phyloP scores from a whole-genome alignment of 257 asterid species.

The Ehretia macrophylla region DNA sequence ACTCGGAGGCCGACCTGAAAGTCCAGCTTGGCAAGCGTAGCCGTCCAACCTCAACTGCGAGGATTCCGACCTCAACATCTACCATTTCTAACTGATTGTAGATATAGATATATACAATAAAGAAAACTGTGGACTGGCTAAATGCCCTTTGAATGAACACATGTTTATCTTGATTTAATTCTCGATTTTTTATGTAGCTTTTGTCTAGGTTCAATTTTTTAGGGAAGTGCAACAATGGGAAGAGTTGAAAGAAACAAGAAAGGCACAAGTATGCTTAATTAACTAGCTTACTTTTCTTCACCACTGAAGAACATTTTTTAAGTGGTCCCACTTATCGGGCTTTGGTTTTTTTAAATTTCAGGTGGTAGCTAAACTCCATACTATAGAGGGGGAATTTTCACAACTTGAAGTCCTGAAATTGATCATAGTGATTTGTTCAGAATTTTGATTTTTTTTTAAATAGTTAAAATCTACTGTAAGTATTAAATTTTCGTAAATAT shows the following conservation, averaged over 20 bases:
- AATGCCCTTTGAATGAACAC: background rate
- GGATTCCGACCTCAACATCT: too few species aligned
- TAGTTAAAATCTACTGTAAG: too few species aligned
- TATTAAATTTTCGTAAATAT: too few species aligned
- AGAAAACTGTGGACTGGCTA: too few species aligned
- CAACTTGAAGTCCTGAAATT: too few species aligned
- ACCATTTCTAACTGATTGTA: background rate
- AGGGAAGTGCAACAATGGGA: slow-evolving; percentile 75
- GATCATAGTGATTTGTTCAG: too few species aligned
- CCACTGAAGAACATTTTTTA: background rate
- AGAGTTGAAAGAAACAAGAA: slow-evolving; percentile 80
- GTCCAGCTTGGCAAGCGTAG: too few species aligned
- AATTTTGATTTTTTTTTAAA: too few species aligned
- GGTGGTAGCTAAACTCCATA: slow-evolving; percentile 96
- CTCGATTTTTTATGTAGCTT: slow-evolving; percentile 15
- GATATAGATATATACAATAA: too few species aligned
- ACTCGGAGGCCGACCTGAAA: too few species aligned
- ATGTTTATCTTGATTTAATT: slow-evolving; percentile 9
- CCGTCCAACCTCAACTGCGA: too few species aligned
- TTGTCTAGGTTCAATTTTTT: slow-evolving; percentile 81
- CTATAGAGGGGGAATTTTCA: too few species aligned
- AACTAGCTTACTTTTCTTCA: slow-evolving; percentile 5
- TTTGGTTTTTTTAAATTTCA: slow-evolving; percentile 26
- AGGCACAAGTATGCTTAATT: slow-evolving; percentile 56
- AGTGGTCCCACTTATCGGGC: slow-evolving; percentile 10